phyloP scores from a whole-genome alignment of 2,329 filamentous ascomycete species.

The Verticillium tricorpus region DNA sequence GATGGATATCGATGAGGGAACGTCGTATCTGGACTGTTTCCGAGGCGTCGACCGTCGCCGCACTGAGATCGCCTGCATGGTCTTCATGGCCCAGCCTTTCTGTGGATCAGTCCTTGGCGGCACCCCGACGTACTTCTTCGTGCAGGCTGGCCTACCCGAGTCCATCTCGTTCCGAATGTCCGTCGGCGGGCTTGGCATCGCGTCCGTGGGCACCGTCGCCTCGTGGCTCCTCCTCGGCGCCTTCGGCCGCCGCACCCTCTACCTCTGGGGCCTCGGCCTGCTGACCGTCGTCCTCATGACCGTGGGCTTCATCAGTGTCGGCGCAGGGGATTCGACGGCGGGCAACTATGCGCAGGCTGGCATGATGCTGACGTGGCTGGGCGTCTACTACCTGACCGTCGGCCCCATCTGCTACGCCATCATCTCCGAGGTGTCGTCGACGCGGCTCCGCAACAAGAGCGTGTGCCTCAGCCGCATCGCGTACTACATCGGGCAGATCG shows the following conservation, averaged over 20 bases:
- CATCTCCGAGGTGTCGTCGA: slow-evolving; percentile 26
- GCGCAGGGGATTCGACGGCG: neutral
- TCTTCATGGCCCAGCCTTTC: slow-evolving; percentile 26
- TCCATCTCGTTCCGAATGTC: slow-evolving; percentile 20
- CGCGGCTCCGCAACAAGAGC: slow-evolving; percentile 35
- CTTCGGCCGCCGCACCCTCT: slow-evolving; percentile 39
- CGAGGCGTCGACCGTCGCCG: slow-evolving; percentile 33
- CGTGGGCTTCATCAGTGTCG: slow-evolving; percentile 27
- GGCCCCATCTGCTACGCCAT: slow-evolving; percentile 37
- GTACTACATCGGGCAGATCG: slow-evolving; percentile 33
- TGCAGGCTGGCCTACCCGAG: slow-evolving; percentile 23
- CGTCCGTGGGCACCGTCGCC: slow-evolving; percentile 32
- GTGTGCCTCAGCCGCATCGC: slow-evolving; percentile 31
- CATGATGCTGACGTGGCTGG: slow-evolving; percentile 1
- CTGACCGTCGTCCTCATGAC: slow-evolving; percentile 32
- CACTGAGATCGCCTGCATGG: slow-evolving; percentile 29
- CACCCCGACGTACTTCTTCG: slow-evolving; percentile 28
- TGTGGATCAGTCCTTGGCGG: slow-evolving; percentile 22
- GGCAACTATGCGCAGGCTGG: neutral
- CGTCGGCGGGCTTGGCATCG: slow-evolving; percentile 29
- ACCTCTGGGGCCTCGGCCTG: slow-evolving; percentile 30
- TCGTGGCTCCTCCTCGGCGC: slow-evolving; percentile 37
- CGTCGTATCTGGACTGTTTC: slow-evolving; percentile 39
- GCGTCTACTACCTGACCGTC: slow-evolving; percentile 27
- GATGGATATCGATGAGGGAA: slow-evolving; percentile 24